Evolutionary conservation across 2,329 filamentous ascomycete species (phyloP), one percentile per base, ranked within the genome.

Genomic region (Verticillium klebahnii): DNA sequence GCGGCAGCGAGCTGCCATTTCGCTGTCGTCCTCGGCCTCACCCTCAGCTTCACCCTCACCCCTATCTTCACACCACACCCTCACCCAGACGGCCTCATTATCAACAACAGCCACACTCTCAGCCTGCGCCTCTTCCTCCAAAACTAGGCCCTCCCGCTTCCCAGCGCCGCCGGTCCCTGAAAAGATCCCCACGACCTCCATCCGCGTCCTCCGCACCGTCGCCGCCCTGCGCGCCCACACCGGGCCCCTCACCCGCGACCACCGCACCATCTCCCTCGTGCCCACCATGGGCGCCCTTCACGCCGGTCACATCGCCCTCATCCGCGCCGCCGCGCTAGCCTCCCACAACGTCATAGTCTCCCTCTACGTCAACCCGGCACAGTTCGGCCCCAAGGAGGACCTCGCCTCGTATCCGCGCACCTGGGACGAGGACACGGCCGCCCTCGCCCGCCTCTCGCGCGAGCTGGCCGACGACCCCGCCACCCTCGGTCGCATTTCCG

Each of bases 261-360:
- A 89, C 68, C 86, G 89, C 62, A 88, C 88, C 55, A 88, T 99
- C 62, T 92, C 90, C 63, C 86, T 99, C 32, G 93, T 99, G 39
- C 95, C 95, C 1, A 99, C 95, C 36, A 98, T 99, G 95, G 95
- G 95, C 65, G 95, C 95, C 58, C 84, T 99, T n/a, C 95, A 99
- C 75, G 85, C 88, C 61, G 95, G 95, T 50, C 95, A 99, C 77
- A 77, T 97, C 59, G 90, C 91, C 3, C 84, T 99, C 25, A 90
- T 97, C 70, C 90, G 92, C 63, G 85, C 88, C 68, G 95, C 95
- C 3, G 93, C 93, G 1, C 80, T 82, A 57, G 92, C 96, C 69
- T 95, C 93, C 77, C 89, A 91, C 67, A 85, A 93, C 68, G 91
- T 98, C 61, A 88, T 97, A 64, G 91, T 99, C 61, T 93, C 90